Conservation (phyloP, 192 early-diverging fungal species). For the Piromyces finnis region DNA sequence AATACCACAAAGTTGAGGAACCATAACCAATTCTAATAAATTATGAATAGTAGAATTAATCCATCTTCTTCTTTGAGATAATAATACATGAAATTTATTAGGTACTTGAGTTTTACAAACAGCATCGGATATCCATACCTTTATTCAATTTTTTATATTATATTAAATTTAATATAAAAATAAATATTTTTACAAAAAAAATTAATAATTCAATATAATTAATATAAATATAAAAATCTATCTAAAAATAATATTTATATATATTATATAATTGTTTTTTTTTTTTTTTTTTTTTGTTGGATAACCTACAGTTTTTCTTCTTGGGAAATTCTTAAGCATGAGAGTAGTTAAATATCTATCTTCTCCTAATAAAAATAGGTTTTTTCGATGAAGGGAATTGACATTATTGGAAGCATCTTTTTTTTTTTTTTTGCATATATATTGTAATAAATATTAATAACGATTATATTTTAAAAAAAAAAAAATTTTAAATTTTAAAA, state of each 20-base stretch:
- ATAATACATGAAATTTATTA: conserved; percentile 73
- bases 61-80: conserved; percentile 98
- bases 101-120: conserved; percentile 50
- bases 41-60: conserved; percentile 99
- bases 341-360: not conserved
- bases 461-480: too few species aligned
- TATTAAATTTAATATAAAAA: too few species aligned
- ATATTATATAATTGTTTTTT: too few species aligned
- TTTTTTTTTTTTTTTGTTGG: too few species aligned
- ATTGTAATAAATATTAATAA: not conserved
- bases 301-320: not conserved
- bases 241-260: not conserved
- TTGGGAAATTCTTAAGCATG: not conserved
- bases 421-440: too few species aligned
- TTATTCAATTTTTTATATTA: not conserved
- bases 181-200: too few species aligned
- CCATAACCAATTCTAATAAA: conserved; percentile 77
- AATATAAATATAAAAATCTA: not conserved
- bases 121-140: not conserved
- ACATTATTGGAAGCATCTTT: not conserved
- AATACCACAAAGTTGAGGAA: conserved; percentile 92
- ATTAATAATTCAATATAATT: too few species aligned
- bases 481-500: not conserved
- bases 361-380: not conserved
- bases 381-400: not conserved